Percentiles rank a stretch among this genome's conserved stretches.
phyloP scores from a whole-genome alignment of 2,329 filamentous ascomycete genomes.

The Scedosporium aurantiacum region DNA sequence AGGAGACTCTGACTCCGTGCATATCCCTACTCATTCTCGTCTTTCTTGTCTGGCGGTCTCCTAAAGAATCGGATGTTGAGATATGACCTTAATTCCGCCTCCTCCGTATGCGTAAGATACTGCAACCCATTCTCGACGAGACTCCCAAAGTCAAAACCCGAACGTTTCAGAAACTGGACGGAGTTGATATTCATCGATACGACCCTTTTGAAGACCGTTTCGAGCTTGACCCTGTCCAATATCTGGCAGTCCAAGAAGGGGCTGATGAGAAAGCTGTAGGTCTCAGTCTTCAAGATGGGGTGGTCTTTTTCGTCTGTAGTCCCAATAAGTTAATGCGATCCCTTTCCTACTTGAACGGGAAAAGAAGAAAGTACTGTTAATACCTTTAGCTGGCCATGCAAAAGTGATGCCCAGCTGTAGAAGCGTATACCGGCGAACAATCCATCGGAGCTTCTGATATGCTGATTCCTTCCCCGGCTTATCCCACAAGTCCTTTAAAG shows the following conservation, averaged over 20 bases:
- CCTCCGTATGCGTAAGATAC: constrained; percentile 18
- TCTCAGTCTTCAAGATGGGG: constrained; percentile 13
- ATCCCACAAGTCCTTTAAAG: constrained; percentile 9
- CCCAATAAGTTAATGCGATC: neutral
- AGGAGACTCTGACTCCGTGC: too few relatives aligned
- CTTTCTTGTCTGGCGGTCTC: too few relatives aligned
- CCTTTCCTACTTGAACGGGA: neutral
- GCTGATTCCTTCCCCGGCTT: neutral
- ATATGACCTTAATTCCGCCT: neutral
- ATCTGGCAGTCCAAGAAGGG: constrained; percentile 13
- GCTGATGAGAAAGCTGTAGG: constrained; percentile 21
- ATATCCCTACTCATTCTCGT: neutral
- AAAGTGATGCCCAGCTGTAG: constrained; percentile 27
- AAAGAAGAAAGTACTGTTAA: neutral
- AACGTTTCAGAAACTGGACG: constrained; percentile 17
- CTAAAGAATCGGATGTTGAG: neutral
- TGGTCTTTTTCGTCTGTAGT: neutral
- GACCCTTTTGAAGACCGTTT: constrained; percentile 16
- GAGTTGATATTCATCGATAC: constrained; percentile 18
- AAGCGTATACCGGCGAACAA: constrained; percentile 19
- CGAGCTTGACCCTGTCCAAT: constrained; percentile 11
- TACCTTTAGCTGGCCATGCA: constrained; percentile 9
- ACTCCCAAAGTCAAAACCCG: constrained; percentile 16
- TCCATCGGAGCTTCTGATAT: constrained; percentile 19
- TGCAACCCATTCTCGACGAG: constrained; percentile 17